Conservation (phyloP, 2,329 filamentous ascomycete species). For the Onygena corvina region DNA sequence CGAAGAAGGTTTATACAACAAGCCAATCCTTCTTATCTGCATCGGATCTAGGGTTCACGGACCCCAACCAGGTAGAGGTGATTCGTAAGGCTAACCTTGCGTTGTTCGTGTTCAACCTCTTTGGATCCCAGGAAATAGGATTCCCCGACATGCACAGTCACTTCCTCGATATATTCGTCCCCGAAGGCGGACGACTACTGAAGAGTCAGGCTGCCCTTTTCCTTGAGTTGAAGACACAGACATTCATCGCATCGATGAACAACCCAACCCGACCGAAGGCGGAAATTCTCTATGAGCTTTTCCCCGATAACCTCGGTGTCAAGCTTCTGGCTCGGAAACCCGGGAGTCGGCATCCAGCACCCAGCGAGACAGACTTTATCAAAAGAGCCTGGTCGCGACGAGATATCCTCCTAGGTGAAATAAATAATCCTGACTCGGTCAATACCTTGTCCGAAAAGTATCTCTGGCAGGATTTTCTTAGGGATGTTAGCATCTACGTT, state of each 20-base stretch:
- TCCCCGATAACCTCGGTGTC: slow-evolving; percentile 46
- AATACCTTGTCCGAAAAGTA: slow-evolving; percentile 46
- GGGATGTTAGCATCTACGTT: slow-evolving; percentile 47
- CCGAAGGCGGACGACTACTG: slow-evolving; percentile 45
- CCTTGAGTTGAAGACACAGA: slow-evolving; percentile 55
- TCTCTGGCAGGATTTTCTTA: slow-evolving; percentile 52
- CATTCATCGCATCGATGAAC: slow-evolving; percentile 51
- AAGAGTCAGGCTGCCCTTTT: slow-evolving; percentile 51
- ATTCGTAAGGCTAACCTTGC: slow-evolving; percentile 54
- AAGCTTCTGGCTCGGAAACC: slow-evolving; percentile 44
- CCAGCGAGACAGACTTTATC: slow-evolving; percentile 50
- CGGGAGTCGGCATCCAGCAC: slow-evolving; percentile 42
- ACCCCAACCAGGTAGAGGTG: slow-evolving; percentile 44
- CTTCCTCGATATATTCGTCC: slow-evolving; percentile 53
- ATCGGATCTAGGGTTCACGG: slow-evolving; percentile 41
- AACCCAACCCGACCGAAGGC: slow-evolving; percentile 44
- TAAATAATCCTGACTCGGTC: slow-evolving; percentile 40
- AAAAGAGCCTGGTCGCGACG: slow-evolving; percentile 43
- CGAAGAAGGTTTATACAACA: slow-evolving; percentile 48
- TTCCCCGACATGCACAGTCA: slow-evolving; percentile 52
- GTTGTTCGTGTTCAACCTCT: slow-evolving; percentile 52
- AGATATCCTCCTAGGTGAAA: slow-evolving; percentile 45
- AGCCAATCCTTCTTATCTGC: slow-evolving; percentile 46
- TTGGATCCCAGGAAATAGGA: slow-evolving; percentile 52
- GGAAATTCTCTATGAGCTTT: slow-evolving; percentile 47